Base-by-base conservation (phyloP, 2,329 filamentous ascomycete species). In the Davidsoniella virescens region DNA sequence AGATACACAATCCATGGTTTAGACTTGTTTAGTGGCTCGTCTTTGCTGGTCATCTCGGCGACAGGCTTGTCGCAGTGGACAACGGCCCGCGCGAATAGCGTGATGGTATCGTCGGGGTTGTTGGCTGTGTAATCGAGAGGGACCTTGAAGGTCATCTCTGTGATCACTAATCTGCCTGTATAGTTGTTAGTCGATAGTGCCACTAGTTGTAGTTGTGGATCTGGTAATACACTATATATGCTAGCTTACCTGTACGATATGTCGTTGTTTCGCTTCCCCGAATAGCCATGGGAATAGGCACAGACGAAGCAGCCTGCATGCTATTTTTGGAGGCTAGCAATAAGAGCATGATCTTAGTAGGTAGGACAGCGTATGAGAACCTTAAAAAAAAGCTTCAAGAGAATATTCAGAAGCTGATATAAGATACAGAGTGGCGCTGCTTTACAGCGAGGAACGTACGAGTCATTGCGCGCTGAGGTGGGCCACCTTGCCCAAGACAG, bases 141-240 rank as follows among this genome's bases (percentile, higher is more conserved):
- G 9, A 94, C 87, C 56, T 86, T 75, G 64, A 94, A 94, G 69
- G 87, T 83, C 59, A 90, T 73, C 62, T 94, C 87, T 2, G 83
- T 83, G 54, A 93, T 75, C 54, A 75, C 71, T 43, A 93, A 70
- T 60, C 80, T 82, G 45, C 86, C 86, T 87, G 49, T 23, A 49
- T 40, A 16, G 26, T 33, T 12, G 18, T 16, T 44, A 37, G n/a
- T 16, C 41, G 18, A 4, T 20, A 14, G 16, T 25, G 18, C 33
- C 37, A 14, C 40, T 47, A 37, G 25, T 18, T 9, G 9, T 2
- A 29, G 42, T n/a, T 9, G 29, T n/a, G n/a, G 38, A 43, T 9
- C 29, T 25, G 18, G 42, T 20, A 36, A 33, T 20, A 20, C 20
- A 20, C 3, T 20, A 20, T 8, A 12, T 10, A 17, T 17, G 33